Evolutionary conservation across 768 basidiomycete species (phyloP), one percentile per base, ranked within the genome.

Genomic region (Tephrocybe sp.): DNA sequence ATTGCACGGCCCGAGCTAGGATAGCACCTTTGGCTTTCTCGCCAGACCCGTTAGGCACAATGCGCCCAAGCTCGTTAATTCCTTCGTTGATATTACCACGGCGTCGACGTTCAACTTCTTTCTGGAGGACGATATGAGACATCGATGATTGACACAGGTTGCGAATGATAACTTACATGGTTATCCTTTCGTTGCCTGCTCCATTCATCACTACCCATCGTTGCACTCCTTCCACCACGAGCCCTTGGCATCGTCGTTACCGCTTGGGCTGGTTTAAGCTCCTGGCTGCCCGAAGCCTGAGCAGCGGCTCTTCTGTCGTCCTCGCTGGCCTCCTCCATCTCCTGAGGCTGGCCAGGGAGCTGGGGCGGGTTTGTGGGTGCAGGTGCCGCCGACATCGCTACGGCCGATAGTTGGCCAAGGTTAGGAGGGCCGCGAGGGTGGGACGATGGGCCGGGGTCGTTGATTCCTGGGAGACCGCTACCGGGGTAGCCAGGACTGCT

Each of bases 1-100:
- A 94, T 58, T 89, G 83, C 30, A 93, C 93, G 1, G 94, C 92
- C 27, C 88, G 87, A 2, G 81, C 75, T 18, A 98, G 83, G 54
- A 97, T 88, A 3, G 88, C 88, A 16, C 92, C 91, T 62, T 98
- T 97, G 45, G 88, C 86, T 60, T 88, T 90, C 64, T 92, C 90
- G 24, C 90, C 89, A 0, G 87, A 84, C 22, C 85, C 88, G 57
- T 85, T 88, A 3, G 94, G 94, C 9, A 97, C 86, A 57, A 94
- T 89, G 0, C 85, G 80, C 0, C 88, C 87, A 13, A 98, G 84
- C 58, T 90, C 88, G 61, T 89, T 92, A 71, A 99, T 97, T 0
- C 94, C 94, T 54, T 94, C 89, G 68, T 95, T 97, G 70, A 99
- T 97, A 57, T 93, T 93, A 15, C 94, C 94, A 40, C 95, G 78